Conservation (phyloP, 2,329 filamentous ascomycete genomes). For the Ophiosphaerella korrae region DNA sequence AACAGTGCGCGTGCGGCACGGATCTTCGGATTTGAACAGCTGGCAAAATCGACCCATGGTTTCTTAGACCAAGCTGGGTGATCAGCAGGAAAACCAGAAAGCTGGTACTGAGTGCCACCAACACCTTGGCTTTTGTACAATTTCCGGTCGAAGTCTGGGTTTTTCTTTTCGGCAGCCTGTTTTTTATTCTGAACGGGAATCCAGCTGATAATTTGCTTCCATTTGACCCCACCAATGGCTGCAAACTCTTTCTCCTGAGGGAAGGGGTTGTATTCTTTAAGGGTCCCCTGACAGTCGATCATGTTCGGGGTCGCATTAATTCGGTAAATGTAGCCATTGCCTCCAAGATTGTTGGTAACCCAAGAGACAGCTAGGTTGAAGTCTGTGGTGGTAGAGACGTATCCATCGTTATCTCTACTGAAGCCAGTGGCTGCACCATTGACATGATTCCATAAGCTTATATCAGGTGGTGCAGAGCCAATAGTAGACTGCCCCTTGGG, state of each 20-base stretch:
- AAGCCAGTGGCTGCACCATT: neutral
- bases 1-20: neutral
- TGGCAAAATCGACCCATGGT: neutral
- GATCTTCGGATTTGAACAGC: neutral
- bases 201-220: neutral
- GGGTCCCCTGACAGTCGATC: neutral
- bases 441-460: slow-evolving; percentile 1
- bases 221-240: neutral
- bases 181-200: neutral
- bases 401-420: neutral
- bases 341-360: neutral
- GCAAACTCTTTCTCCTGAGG: neutral
- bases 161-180: neutral
- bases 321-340: neutral
- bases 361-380: neutral
- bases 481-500: neutral
- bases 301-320: neutral
- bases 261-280: neutral
- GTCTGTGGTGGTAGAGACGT: neutral
- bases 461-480: neutral
- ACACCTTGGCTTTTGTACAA: neutral
- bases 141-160: neutral
- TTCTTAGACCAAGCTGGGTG: neutral
- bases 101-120: neutral
- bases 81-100: neutral